Evolutionary conservation across 768 basidiomycete genomes (phyloP), one percentile per base, ranked within the genome.

Genomic region (Tremella yokohamensis): DNA sequence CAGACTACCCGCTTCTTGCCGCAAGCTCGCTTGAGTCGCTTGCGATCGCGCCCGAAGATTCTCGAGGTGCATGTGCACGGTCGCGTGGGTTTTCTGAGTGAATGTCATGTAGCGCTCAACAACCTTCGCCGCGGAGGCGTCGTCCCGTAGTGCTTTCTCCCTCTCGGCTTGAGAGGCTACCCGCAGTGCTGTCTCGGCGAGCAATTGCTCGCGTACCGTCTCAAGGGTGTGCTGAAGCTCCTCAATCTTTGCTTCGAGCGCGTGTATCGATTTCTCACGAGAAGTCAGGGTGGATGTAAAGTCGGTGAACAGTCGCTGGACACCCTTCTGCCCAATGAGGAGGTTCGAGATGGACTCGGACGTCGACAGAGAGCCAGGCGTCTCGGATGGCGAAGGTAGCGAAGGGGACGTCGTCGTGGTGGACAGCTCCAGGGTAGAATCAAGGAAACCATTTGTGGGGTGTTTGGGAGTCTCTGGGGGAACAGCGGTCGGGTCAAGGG

Each of bases 81-180:
- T 69, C 15, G 68, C 64, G 26, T 75, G 72, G 8, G 75, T 74
- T 56, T 76, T 75, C 58, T 78, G 77, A 11, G 77, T 73, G 56
- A 77, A 78, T 0, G 71, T 70, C 77, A 78, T 78, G 56, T 78
- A 78, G 25, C 77, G 37, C 65, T 77, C 77, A n/a, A 78, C 75
- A 19, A 78, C 76, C 13, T 61, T 69, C 8, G 70, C 67, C 0
- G 77, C 77, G 24, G 67, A 62, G 1, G 57, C 60, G 52, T 78
- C 76, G 37, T 77, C 73, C 22, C 72, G 39, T 7, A 68, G 34
- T 3, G 65, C 68, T 19, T 54, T 59, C 13, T 72, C 66, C 20
- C 61, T 37, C 11, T 67, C 65, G 8, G 65, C 54, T 26, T 68
- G 54, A 18, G 64, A 60, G 24, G 53, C 52, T 9, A 68, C 63